Evolutionary conservation across 768 basidiomycete species (phyloP), one percentile per base, ranked within the genome.

Genomic region (Pleurotus tuber-regium): DNA sequence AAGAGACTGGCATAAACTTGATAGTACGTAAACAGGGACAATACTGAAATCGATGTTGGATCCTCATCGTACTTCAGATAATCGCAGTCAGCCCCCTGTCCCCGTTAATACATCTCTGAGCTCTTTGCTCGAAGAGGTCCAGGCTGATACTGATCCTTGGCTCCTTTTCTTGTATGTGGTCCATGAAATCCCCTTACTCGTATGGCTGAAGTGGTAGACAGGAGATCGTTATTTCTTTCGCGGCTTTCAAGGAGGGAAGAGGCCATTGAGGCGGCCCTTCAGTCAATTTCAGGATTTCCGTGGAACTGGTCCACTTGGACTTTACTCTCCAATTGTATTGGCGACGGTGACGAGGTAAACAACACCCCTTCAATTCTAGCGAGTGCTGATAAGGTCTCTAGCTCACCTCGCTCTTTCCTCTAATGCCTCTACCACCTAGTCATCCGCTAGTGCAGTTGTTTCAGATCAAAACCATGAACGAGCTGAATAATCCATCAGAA

Each of bases 221-320:
- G 93, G 55, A 89, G 92, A 65, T 89, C 87, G 0, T 68, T 98
- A 3, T 84, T 97, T 56, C 79, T 96, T 49, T 84, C 83, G 39
- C 84, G 91, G 10, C 70, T 95, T 43, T 82, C 83, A 41, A 78
- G 89, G 54, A 80, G 92, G 21, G 85, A 91, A 54, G 89, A 92
- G 62, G 92, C 96, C 1, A 88, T 96, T 10, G 92, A 95, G 63
- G 78, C 75, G 57, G 79, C 83, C 11, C 72, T 97, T 14, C 68
- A 82, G 28, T 94, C 92, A 10, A 84, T 96, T 36, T 75, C 78
- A 30, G 76, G 77, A 4, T 91, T 86, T 61, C 87, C 89, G 10
- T 98, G 91, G 85, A 98, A 98, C 63, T 98, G 95, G 94, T 88
- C 89, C 23, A 74, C 84, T n/a, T 98, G 94, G 94, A 71, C 79